Conservation (phyloP, 2,329 filamentous ascomycete genomes). For the Drechslerella coelobrocha region DNA sequence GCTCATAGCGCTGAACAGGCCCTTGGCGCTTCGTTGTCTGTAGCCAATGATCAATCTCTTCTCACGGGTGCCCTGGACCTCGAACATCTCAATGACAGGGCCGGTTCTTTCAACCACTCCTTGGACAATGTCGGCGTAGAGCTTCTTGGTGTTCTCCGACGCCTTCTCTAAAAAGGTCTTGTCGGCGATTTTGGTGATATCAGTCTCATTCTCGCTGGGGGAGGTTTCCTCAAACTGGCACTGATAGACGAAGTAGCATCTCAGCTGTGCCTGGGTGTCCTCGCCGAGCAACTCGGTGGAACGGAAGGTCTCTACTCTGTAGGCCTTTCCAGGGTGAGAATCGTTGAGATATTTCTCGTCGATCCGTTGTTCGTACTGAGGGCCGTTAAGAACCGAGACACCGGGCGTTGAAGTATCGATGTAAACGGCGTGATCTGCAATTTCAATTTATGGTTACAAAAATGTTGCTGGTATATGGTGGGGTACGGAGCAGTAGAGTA, state of each 20-base stretch:
- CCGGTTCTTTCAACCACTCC: slow-evolving; percentile 83
- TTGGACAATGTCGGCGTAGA: slow-evolving; percentile 93
- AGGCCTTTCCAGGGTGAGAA: slow-evolving; percentile 72
- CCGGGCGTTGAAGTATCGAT: slow-evolving; percentile 96
- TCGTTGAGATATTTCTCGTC: slow-evolving; percentile 94
- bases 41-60: slow-evolving; percentile 95
- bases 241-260: slow-evolving; percentile 99
- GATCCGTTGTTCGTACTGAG: slow-evolving; percentile 91
- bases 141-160: slow-evolving; percentile 90
- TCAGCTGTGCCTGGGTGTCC: slow-evolving; percentile 78
- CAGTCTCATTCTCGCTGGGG: slow-evolving; percentile 77
- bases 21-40: slow-evolving; percentile 87
- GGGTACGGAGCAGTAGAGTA: background rate
- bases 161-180: slow-evolving; percentile 94
- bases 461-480: too few relatives aligned
- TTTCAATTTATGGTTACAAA: background rate
- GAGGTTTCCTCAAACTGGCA: slow-evolving; percentile 83
- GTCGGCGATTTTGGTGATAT: slow-evolving; percentile 89
- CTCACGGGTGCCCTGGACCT: slow-evolving; percentile 88
- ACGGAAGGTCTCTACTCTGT: slow-evolving; percentile 96
- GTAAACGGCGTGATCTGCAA: slow-evolving; percentile 88
- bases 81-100: slow-evolving; percentile 96
- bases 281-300: slow-evolving; percentile 80
- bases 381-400: slow-evolving; percentile 74
- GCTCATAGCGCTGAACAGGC: slow-evolving; percentile 91